These are phyloP conservation scores for Clarireedia hainanense DNA, from an alignment of 2,329 filamentous ascomycete genomes.

Conservation along the genomic window DNA sequence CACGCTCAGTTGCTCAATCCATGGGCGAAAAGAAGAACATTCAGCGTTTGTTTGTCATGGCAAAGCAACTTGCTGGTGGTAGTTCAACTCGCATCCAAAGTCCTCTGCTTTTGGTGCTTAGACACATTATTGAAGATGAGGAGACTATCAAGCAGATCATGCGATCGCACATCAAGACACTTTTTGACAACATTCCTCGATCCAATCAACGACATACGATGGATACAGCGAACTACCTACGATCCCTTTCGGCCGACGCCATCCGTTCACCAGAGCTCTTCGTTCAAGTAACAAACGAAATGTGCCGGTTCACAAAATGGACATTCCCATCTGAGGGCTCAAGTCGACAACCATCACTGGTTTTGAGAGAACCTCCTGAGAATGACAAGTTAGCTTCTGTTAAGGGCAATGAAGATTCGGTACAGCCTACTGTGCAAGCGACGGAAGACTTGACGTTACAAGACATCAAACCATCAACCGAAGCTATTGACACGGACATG, in stretches of 20 bases:
- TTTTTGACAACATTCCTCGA: constrained; percentile 51
- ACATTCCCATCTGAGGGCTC: constrained; percentile 27
- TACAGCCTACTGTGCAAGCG: constrained; percentile 28
- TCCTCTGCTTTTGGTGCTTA: constrained; percentile 64
- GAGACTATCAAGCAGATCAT: constrained; percentile 87
- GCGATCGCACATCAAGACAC: constrained; percentile 76
- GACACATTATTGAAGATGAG: constrained; percentile 92
- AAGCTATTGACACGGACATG: constrained; percentile 51
- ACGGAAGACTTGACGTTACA: constrained; percentile 31
- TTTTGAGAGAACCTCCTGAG: constrained; percentile 21
- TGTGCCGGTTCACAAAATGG: constrained; percentile 66
- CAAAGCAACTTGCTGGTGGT: constrained; percentile 78
- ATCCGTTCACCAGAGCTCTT: constrained; percentile 80
- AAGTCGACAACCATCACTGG: constrained; percentile 38
- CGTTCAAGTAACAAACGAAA: constrained; percentile 78
- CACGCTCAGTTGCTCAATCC: constrained; percentile 62
- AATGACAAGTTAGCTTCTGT: constrained; percentile 6
- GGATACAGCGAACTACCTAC: constrained; percentile 67
- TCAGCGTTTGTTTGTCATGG: constrained; percentile 86
- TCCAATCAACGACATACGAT: constrained; percentile 45
- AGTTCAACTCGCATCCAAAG: constrained; percentile 68
- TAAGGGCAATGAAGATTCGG: constrained; percentile 23
- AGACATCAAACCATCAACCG: constrained; percentile 53
- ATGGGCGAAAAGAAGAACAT: constrained; percentile 85
- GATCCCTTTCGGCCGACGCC: constrained; percentile 69